Base-by-base conservation (phyloP, 225 moss, liverwort and hornwort genomes). In the Takakia lepidozioides region DNA sequence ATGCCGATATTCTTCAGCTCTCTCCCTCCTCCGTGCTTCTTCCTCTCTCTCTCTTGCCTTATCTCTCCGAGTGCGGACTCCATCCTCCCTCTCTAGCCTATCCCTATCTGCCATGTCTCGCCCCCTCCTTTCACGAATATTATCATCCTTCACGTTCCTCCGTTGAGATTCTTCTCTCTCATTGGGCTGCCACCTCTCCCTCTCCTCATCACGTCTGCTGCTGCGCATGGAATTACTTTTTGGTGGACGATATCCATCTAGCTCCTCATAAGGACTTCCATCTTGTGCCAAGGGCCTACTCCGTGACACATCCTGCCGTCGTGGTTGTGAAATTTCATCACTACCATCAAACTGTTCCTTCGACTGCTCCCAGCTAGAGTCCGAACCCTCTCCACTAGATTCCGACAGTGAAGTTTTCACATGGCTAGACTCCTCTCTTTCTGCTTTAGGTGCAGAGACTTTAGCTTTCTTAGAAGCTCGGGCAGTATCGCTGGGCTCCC, bases 401-500 rank as follows among this genome's bases (percentile, higher is more conserved):
- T 77, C 61, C 49, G 73, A 68, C 55, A 81, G 83, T n/a, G 69
- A 66, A 15, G 55, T 42, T 49, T 80, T 80, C 10, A 57, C 3
- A 20, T 74, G 57, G 55, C 19, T 64, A 21, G 52, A 55, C 1
- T 83, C 87, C 43, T 68, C 82, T 50, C 61, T 66, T 37, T 42
- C 66, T 10, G 76, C 25, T 57, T 68, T 76, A 2, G 61, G 74
- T 47, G 62, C 60, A 64, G 68, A 65, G 35, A 82, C 65, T 69
- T 76, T 98, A 21, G 54, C 71, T 69, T 80, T 81, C 78, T 91
- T 98, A 2, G 65, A 48, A 59, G 58, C 63, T 45, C 85, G 85
- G 19, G 48, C 16, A 55, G 65, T 62, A 27, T 79, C 75, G 30
- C 68, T 79, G 46, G 53, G 58, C 43, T 87, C 87, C 65, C 72